Base-by-base conservation (phyloP, 192 early-diverging fungal species). In the Coemansia aciculifera region DNA sequence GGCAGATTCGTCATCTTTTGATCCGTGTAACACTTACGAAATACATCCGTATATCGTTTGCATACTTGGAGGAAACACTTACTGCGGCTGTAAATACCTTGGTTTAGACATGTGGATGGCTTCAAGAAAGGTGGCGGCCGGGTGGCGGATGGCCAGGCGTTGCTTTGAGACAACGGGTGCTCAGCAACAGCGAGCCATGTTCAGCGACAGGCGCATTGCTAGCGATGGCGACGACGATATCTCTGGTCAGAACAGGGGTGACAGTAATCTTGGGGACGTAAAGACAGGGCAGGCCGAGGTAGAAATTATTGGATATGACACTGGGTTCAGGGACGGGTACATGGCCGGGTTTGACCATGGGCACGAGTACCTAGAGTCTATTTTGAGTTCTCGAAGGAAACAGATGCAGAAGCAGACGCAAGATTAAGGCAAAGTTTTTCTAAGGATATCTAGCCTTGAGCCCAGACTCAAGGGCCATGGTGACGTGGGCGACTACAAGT, bases 251-350 rank as follows among this genome's bases (percentile, higher is more conserved):
- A 54, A 9, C 51, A 29, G 6, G 31, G 56, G 17, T 9, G 29
- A 9, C n/a, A 17, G 56, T 17, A 31, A 59, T 8, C 15, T 9
- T 15, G 31, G 31, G 17, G 17, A 59, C 3, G 15, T 7, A 12
- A 57, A 29, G 29, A 10, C 32, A 21, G 2, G 39, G 19, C 17
- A 21, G 12, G 59, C 59, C 3, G 7, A 11, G 12, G 19, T 15
- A 9, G 61, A 29, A 12, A 24, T 10, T 12, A 66, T 70, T 24
- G 79, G 79, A n/a, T 82, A 77, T 19, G 79, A 82, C 40, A 62
- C 62, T 12, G 79, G 79, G n/a, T 82, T 82, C 51, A 57, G 79
- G 31, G 79, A 82, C 59, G 79, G 79, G 21, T 82, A 77, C 60
- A 62, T 19, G 57, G 71, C 75, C 6, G 79, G 79, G 19, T 82